Base-by-base conservation (phyloP, 192 early-diverging fungal species). In the Diversispora epigaea region DNA sequence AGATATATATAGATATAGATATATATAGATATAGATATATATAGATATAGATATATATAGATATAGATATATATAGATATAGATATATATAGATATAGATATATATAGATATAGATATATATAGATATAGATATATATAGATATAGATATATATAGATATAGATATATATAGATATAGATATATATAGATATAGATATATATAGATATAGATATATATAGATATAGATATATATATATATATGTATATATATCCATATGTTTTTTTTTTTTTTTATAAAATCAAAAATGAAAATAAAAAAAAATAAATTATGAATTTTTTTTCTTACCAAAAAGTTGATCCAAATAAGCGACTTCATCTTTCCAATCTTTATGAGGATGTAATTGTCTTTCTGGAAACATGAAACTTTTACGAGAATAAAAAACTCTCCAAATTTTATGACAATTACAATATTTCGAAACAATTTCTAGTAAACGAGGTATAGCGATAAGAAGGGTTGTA, bases 391-490 rank as follows among this genome's bases (percentile, higher is more conserved):
- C 93, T 52, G 97, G 97, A 77, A 96, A 99, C 92, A 96, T 91
- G 78, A 97, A 97, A 40, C 92, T 89, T 81, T 97, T 99, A 81
- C 97, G 91, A 50, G 94, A 95, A 81, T 99, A 99, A 73, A 99
- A 99, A 19, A 95, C 75, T 63, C 94, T 89, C 80, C 90, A 90
- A 50, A 95, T 83, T 61, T 87, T 87, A 67, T 85, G 80, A 17
- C 92, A 78, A 8, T 87, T 85, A 66, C 86, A 91, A 67, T 83
- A 82, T 58, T 84, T 81, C 40, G 81, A 77, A 4, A 93, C 96
- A 78, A 97, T 93, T 69, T 93, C 87, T 14, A 99, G 79, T 57
- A 99, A 92, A 64, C 89, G 83, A 49, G 94, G 93, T 63, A 99
- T 79, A 44, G 97, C 93, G 75, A 92, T 86, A 79, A 99, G 81